Percentiles rank a stretch among this genome's conserved stretches.
Evolutionary conservation across 2,329 filamentous ascomycete genomes (phyloP).

Genomic region (Diaporthe sp.): DNA sequence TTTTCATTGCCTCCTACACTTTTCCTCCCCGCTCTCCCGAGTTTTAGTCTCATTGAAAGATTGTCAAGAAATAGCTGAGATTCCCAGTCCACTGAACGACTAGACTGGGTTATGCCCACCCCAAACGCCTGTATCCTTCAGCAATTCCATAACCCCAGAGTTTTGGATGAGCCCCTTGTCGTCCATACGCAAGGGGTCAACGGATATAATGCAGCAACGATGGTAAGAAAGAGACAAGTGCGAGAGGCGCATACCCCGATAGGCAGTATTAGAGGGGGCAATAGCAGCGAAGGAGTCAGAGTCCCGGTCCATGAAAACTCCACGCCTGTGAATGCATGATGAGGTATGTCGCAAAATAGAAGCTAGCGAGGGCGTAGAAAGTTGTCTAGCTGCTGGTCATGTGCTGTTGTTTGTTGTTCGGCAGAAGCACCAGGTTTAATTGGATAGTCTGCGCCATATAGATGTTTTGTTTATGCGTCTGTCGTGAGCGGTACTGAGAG

Average conservation of each 20-base stretch:
- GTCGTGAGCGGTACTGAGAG: not conserved
- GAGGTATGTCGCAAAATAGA: slow-evolving; percentile 12
- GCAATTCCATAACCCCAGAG: slow-evolving; percentile 3
- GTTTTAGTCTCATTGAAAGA: slow-evolving; percentile 24
- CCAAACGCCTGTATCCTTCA: slow-evolving; percentile 32
- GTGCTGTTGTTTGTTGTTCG: not conserved
- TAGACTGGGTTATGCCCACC: slow-evolving; percentile 14
- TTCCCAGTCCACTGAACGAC: not conserved
- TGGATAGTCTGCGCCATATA: not conserved
- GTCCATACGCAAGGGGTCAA: not conserved
- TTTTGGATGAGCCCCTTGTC: slow-evolving; percentile 15
- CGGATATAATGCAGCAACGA: slow-evolving; percentile 35
- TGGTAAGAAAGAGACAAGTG: slow-evolving; percentile 28
- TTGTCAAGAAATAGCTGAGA: slow-evolving; percentile 4
- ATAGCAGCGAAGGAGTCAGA: slow-evolving; percentile 4
- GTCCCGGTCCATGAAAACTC: slow-evolving; percentile 27
- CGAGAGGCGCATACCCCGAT: not conserved
- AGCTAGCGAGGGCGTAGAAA: slow-evolving; percentile 24
- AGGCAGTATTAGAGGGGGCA: slow-evolving; percentile 3
- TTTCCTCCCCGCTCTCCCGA: not conserved
- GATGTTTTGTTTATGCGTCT: not conserved
- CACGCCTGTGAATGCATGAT: slow-evolving; percentile 37
- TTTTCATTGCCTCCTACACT: slow-evolving; percentile 2
- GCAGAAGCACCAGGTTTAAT: not conserved
- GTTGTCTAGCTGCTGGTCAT: slow-evolving; percentile 19